Percentiles rank a stretch among this genome's conserved stretches.
Conservation (phyloP, 2,329 filamentous ascomycete species). For the Venturia oleaginea region DNA sequence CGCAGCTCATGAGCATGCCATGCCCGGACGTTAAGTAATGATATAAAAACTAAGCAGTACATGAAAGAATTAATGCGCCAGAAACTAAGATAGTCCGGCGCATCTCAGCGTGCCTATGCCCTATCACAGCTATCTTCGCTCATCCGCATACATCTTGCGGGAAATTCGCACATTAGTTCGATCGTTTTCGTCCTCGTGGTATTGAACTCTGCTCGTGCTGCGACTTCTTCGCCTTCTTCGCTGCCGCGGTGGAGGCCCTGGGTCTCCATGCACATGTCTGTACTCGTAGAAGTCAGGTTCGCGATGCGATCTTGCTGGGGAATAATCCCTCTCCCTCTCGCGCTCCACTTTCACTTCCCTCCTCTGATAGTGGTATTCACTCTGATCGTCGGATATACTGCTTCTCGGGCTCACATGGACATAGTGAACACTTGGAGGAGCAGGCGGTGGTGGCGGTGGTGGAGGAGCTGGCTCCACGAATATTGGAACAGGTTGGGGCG, state of each 20-base stretch:
- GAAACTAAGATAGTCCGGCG: background rate
- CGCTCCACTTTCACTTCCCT: conserved; percentile 23
- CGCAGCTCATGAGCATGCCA: background rate
- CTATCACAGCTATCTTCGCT: background rate
- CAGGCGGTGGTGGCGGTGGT: conserved; percentile 20
- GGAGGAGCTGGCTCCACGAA: conserved; percentile 28
- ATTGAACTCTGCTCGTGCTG: conserved; percentile 12
- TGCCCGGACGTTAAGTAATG: background rate
- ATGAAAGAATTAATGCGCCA: background rate
- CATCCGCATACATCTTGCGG: background rate
- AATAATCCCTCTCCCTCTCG: conserved; percentile 21
- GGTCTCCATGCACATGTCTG: conserved; percentile 35
- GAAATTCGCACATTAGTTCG: conserved; percentile 17
- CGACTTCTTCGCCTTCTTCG: conserved; percentile 21
- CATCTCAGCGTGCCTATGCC: background rate
- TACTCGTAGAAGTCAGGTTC: conserved; percentile 31
- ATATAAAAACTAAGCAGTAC: background rate
- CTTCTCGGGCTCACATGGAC: conserved; percentile 35
- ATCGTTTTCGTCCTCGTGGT: conserved; percentile 10
- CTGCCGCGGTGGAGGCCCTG: conserved; percentile 18
- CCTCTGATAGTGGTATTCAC: conserved; percentile 18
- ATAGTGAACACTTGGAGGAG: conserved; percentile 30
- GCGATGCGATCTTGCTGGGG: conserved; percentile 22
- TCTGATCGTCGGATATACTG: conserved; percentile 28
- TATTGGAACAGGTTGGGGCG: conserved; percentile 29